Percentiles rank a stretch among this genome's conserved stretches.
Conservation (phyloP, 2,329 filamentous ascomycete species). For the Penicillium sp. region DNA sequence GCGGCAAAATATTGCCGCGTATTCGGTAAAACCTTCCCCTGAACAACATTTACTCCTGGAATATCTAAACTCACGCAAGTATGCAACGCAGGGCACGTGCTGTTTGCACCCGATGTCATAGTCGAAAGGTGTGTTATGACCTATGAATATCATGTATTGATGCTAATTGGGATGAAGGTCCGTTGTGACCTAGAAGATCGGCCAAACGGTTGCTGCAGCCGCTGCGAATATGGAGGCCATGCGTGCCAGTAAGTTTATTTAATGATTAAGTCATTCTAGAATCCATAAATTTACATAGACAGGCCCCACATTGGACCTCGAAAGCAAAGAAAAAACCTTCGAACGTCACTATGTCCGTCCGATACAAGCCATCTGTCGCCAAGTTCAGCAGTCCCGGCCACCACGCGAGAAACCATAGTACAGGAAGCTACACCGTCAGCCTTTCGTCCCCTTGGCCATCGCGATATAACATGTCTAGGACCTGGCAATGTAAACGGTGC, state of each 20-base stretch:
- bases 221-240: slow-evolving; percentile 6
- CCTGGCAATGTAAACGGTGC: not conserved
- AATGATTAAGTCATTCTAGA: not conserved
- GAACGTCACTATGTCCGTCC: not conserved
- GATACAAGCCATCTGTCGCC: not conserved
- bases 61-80: not conserved
- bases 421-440: not conserved
- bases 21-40: too few species aligned
- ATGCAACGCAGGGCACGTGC: slow-evolving; percentile 8
- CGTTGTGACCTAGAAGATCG: slow-evolving; percentile 11
- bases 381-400: not conserved
- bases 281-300: not conserved
- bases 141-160: not conserved
- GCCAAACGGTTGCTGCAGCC: slow-evolving; percentile 4
- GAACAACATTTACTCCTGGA: not conserved
- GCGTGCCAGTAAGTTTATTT: not conserved
- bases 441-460: not conserved
- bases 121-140: slow-evolving; percentile 1
- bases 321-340: not conserved
- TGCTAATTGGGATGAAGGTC: slow-evolving; percentile 2
- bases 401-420: not conserved
- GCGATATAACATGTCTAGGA: not conserved
- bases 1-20: not conserved
- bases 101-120: slow-evolving; percentile 8
- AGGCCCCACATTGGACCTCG: slow-evolving; percentile 6